phyloP scores from a whole-genome alignment of 192 early-diverging fungal species.

The Backusella mclennaniae region DNA sequence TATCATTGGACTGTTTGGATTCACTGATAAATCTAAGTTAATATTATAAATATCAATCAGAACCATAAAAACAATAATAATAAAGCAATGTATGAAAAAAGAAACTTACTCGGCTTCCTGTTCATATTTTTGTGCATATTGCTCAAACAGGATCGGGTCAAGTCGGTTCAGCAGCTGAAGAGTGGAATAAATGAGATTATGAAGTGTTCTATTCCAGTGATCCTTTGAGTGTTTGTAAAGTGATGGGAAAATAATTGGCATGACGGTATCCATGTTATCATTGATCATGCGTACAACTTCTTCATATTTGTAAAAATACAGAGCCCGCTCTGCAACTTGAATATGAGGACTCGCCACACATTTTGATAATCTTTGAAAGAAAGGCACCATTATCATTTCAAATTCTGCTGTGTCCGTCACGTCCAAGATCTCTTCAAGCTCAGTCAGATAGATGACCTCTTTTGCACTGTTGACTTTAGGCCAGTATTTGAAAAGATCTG shows the following conservation, averaged over 20 bases:
- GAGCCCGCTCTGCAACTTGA: constrained; percentile 92
- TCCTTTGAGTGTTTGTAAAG: constrained; percentile 93
- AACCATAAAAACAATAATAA: background rate
- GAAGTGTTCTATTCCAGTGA: constrained; percentile 98
- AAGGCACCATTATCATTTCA: constrained; percentile 81
- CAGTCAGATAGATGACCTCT: constrained; percentile 99
- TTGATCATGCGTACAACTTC: constrained; percentile 94
- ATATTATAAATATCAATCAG: background rate
- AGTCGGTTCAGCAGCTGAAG: constrained; percentile 97
- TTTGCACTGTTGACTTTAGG: constrained; percentile 99
- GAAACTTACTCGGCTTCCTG: constrained; percentile 73
- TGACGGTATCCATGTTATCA: constrained; percentile 86
- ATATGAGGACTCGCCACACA: constrained; percentile 97
- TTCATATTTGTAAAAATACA: constrained; percentile 99
- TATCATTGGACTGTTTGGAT: background rate
- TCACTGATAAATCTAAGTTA: background rate
- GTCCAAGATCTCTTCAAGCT: constrained; percentile 97
- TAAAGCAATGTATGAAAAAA: background rate
- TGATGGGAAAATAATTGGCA: constrained; percentile 97
- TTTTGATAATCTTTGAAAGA: constrained; percentile 93
- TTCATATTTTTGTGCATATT: constrained; percentile 94
- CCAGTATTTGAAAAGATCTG: constrained; percentile 91
- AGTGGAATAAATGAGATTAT: constrained; percentile 95
- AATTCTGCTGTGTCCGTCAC: constrained; percentile 95
- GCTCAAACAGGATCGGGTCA: constrained; percentile 93